A percentile compares a stretch with the other conserved stretches of the same genome.
Evolutionary conservation across 2,329 filamentous ascomycete genomes (phyloP).

Genomic region (Xylaria sp.): DNA sequence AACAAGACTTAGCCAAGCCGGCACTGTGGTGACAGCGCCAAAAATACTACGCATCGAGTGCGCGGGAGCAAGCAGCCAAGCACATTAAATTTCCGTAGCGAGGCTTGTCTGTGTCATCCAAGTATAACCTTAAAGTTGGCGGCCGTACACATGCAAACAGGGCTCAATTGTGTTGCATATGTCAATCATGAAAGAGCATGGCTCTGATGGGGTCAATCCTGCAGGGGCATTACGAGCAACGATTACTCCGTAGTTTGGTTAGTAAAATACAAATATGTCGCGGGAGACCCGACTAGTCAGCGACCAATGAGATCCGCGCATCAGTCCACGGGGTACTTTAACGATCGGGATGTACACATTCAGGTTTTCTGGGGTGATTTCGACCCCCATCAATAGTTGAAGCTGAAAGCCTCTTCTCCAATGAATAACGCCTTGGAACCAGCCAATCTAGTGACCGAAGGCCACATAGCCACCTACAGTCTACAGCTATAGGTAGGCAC

Average conservation of each 20-base stretch:
- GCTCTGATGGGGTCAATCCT: neutral
- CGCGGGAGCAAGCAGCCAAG: slow-evolving; percentile 18
- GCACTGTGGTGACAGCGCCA: slow-evolving; percentile 13
- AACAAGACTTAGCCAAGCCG: slow-evolving; percentile 36
- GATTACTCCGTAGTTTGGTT: neutral
- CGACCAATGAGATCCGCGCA: slow-evolving; percentile 25
- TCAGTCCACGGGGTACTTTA: slow-evolving; percentile 23
- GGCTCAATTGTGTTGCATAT: neutral
- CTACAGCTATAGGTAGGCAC: neutral
- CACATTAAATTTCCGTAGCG: slow-evolving; percentile 13
- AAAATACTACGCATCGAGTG: slow-evolving; percentile 16
- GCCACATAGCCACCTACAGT: neutral
- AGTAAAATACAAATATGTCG: slow-evolving; percentile 1
- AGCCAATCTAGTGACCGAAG: slow-evolving; percentile 25
- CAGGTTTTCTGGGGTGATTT: neutral
- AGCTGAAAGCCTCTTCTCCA: slow-evolving; percentile 9
- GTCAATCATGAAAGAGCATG: neutral
- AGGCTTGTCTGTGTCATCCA: neutral
- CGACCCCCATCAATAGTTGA: slow-evolving; percentile 4
- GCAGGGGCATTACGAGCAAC: slow-evolving; percentile 3
- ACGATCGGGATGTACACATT: neutral
- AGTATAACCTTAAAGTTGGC: neutral
- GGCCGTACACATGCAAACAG: slow-evolving; percentile 1
- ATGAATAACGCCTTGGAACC: slow-evolving; percentile 10
- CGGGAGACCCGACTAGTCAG: slow-evolving; percentile 11